Conservation (phyloP, 139 green algal genomes). For the Chlorella vulgaris region DNA sequence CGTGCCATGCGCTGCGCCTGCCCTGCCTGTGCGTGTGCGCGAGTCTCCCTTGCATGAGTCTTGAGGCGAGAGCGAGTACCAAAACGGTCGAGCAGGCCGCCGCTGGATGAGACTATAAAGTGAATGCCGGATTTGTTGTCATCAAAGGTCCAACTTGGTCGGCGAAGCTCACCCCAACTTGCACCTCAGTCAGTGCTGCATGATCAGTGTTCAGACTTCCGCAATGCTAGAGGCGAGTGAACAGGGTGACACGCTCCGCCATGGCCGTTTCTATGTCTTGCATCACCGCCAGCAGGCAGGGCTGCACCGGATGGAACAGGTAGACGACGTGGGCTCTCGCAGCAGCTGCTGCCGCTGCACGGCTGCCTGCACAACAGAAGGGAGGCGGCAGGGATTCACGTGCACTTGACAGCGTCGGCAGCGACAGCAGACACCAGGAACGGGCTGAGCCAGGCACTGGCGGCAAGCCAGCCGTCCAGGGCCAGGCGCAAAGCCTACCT, state of each 20-base stretch:
- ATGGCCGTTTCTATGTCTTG: constrained; percentile 31
- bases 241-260: constrained; percentile 25
- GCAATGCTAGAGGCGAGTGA: too few species aligned
- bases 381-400: neutral
- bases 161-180: too few species aligned
- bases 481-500: too few species aligned
- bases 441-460: too few species aligned
- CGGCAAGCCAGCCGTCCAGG: too few species aligned
- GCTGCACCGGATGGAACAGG: constrained; percentile 38
- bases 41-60: too few species aligned
- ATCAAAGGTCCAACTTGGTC: too few species aligned
- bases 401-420: neutral
- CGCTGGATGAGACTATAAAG: too few species aligned
- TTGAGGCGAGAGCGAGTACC: too few species aligned
- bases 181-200: too few species aligned
- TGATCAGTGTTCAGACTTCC: neutral
- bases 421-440: neutral
- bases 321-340: constrained; percentile 31
- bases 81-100: too few species aligned
- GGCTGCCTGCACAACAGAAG: neutral
- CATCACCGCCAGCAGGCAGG: constrained; percentile 41
- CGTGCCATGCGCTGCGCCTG: neutral
- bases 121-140: too few species aligned
- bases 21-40: neutral
- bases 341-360: neutral